Conservation (phyloP, 192 early-diverging fungal genomes). For the Phlyctochytrium bullatum region DNA sequence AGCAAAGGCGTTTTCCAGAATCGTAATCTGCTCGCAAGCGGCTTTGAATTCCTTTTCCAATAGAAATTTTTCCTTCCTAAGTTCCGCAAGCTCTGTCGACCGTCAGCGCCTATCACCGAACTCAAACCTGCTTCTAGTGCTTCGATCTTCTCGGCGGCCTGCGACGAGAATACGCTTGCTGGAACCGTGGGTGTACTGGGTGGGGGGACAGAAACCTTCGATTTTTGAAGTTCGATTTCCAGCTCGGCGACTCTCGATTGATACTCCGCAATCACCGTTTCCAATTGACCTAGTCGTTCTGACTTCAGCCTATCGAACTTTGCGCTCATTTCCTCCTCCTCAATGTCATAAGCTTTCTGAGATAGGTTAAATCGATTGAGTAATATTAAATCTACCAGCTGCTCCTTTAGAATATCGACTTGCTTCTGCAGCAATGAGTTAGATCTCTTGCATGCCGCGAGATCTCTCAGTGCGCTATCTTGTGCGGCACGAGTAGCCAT, state of each 20-base stretch:
- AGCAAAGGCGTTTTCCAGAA: conserved; percentile 63
- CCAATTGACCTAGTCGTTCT: conserved; percentile 58
- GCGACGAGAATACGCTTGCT: neutral
- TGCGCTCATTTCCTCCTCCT: conserved; percentile 55
- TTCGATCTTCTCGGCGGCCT: neutral
- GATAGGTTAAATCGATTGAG: neutral
- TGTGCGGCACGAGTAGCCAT: too few relatives aligned
- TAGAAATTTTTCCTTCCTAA: conserved; percentile 29
- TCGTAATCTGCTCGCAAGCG: conserved; percentile 53
- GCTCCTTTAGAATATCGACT: conserved; percentile 60
- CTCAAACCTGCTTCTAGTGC: conserved; percentile 4
- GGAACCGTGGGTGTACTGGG: neutral
- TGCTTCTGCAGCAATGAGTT: conserved; percentile 60
- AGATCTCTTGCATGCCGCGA: too few relatives aligned
- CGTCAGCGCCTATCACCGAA: too few relatives aligned
- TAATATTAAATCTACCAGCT: conserved; percentile 47
- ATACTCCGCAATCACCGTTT: conserved; percentile 61
- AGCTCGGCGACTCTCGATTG: conserved; percentile 10
- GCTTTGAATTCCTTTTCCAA: conserved; percentile 35
- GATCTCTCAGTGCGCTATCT: too few relatives aligned
- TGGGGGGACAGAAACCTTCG: too few relatives aligned
- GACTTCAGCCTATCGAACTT: conserved; percentile 60
- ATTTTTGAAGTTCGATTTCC: conserved; percentile 23
- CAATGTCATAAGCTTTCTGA: conserved; percentile 43
- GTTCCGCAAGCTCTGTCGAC: too few relatives aligned